A percentile compares a stretch with the other conserved stretches of the same genome.
Evolutionary conservation across 2,329 filamentous ascomycete genomes (phyloP).

Genomic region (Gremmenia infestans): DNA sequence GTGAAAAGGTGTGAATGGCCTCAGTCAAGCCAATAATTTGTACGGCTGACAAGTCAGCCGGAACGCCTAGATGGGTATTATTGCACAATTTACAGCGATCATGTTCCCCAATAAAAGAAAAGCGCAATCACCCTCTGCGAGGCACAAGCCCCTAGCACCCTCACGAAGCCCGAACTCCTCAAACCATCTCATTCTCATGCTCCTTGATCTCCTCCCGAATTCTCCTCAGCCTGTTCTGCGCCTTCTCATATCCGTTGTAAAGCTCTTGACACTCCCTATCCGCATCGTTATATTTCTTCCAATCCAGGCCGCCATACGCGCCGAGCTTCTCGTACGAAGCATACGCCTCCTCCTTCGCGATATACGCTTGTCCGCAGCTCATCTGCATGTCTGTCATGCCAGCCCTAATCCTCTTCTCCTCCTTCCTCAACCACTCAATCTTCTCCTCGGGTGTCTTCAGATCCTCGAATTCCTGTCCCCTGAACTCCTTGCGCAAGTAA

Average conservation of each 20-base stretch:
- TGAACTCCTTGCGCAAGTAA: slow-evolving; percentile 28
- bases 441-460: slow-evolving; percentile 7
- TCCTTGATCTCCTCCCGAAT: neutral
- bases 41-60: too few relatives aligned
- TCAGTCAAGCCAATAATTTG: too few relatives aligned
- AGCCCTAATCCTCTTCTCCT: slow-evolving; percentile 34
- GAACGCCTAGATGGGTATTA: too few relatives aligned
- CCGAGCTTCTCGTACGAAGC: slow-evolving; percentile 14
- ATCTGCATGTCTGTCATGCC: slow-evolving; percentile 10
- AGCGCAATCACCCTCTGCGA: too few relatives aligned
- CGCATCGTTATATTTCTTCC: slow-evolving; percentile 15
- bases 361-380: slow-evolving; percentile 15
- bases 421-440: slow-evolving; percentile 23
- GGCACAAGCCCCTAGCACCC: too few relatives aligned
- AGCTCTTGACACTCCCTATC: slow-evolving; percentile 8
- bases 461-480: slow-evolving; percentile 9
- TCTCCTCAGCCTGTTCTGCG: neutral
- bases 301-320: slow-evolving; percentile 12
- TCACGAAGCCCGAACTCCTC: too few relatives aligned
- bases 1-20: too few relatives aligned
- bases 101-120: too few relatives aligned
- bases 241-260: neutral
- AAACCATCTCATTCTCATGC: too few relatives aligned
- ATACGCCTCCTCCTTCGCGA: slow-evolving; percentile 16
- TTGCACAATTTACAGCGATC: too few relatives aligned